These are phyloP conservation scores for Calonectria hongkongensis DNA, from an alignment of 2,329 filamentous ascomycete species.

Conservation along the genomic window DNA sequence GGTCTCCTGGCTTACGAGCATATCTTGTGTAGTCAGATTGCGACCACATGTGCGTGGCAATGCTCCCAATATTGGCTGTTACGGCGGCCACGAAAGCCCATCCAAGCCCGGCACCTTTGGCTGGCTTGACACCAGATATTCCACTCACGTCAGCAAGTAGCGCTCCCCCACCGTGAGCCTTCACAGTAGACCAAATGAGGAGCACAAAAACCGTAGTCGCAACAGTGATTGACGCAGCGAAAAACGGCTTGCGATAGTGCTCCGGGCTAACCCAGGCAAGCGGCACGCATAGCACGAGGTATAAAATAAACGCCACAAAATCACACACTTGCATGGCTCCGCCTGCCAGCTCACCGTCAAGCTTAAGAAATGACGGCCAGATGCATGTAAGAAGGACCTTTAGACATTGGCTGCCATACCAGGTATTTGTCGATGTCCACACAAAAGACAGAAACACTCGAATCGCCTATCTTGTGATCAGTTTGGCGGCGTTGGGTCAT, in stretches of 20 bases:
- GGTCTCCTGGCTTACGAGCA: constrained; percentile 54
- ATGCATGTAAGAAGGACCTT: constrained; percentile 48
- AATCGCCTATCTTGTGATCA: constrained; percentile 3
- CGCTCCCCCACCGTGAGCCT: constrained; percentile 51
- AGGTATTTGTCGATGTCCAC: constrained; percentile 53
- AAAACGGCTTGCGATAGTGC: constrained; percentile 52
- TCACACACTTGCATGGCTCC: constrained; percentile 42
- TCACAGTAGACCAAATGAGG: constrained; percentile 55
- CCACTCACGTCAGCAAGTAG: constrained; percentile 48
- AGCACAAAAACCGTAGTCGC: constrained; percentile 55
- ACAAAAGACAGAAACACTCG: constrained; percentile 52
- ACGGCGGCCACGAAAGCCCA: constrained; percentile 56
- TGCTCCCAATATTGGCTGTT: constrained; percentile 56
- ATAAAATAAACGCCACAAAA: constrained; percentile 51
- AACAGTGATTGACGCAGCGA: constrained; percentile 49
- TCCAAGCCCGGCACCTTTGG: constrained; percentile 43
- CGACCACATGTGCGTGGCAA: constrained; percentile 54
- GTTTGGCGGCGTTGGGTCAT: background rate
- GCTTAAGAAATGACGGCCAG: constrained; percentile 48
- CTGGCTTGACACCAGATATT: constrained; percentile 45
- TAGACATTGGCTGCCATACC: constrained; percentile 54
- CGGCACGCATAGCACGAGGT: constrained; percentile 51
- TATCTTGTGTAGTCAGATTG: constrained; percentile 58
- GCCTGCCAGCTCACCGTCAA: constrained; percentile 1
- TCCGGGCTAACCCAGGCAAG: constrained; percentile 54